Conservation (phyloP, 148 eudicot genomes). For the Vaccinium corymbosum region DNA sequence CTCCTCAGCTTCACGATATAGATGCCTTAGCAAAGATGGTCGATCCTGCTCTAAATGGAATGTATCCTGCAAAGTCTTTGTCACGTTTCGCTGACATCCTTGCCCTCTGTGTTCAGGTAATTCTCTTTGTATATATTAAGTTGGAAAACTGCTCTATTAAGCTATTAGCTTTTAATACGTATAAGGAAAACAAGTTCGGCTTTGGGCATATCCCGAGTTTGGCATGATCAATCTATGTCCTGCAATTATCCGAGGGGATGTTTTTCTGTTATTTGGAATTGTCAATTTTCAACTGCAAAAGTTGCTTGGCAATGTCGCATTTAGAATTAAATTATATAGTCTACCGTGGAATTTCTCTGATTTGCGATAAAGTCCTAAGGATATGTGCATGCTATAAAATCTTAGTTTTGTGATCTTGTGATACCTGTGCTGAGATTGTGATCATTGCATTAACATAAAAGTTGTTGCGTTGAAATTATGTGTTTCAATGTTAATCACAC, state of each 20-base stretch:
- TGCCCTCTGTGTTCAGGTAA: constrained; percentile 96
- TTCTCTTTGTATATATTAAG: constrained; percentile 1
- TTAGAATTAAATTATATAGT: too few species aligned
- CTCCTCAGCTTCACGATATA: constrained; percentile 96
- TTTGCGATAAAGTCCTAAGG: not conserved
- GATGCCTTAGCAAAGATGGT: constrained; percentile 95
- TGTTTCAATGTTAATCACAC: not conserved
- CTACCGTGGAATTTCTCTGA: not conserved
- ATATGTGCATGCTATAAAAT: too few species aligned
- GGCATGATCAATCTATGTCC: not conserved
- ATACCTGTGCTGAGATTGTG: not conserved
- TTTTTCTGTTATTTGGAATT: not conserved
- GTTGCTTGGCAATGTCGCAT: not conserved
- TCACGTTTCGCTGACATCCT: constrained; percentile 95
- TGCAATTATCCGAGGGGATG: not conserved
- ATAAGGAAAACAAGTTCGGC: not conserved
- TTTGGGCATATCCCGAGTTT: not conserved
- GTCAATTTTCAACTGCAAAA: not conserved
- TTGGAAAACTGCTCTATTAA: not conserved
- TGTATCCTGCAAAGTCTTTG: constrained; percentile 95
- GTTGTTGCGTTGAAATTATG: not conserved
- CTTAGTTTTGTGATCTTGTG: not conserved
- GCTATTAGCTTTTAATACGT: not conserved
- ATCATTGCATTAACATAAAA: not conserved
- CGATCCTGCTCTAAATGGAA: constrained; percentile 83